phyloP scores from a whole-genome alignment of 1,284 basidiomycete genomes.

The Neonothopanus nambi region DNA sequence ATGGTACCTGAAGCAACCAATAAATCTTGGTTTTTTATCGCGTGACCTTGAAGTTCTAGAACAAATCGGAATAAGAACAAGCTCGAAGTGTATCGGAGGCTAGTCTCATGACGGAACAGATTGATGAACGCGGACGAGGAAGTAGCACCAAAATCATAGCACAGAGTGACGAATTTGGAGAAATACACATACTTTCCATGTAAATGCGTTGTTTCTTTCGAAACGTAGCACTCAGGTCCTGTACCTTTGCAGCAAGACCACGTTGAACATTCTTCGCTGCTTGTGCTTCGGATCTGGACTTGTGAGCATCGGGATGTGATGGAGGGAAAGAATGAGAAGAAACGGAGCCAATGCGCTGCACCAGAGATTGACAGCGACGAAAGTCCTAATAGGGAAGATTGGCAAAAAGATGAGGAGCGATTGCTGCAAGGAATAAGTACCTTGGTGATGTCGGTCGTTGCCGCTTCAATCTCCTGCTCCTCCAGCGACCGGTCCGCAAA shows the following conservation, averaged over 20 bases:
- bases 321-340: conserved; percentile 54
- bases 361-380: conserved; percentile 77
- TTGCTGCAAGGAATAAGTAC: conserved; percentile 41
- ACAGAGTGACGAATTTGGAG: conserved; percentile 20
- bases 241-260: conserved; percentile 91
- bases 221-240: conserved; percentile 91
- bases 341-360: conserved; percentile 66
- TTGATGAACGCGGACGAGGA: conserved; percentile 15
- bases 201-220: conserved; percentile 97
- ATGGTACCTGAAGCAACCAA: conserved; percentile 84
- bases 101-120: conserved; percentile 23
- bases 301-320: conserved; percentile 37
- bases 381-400: conserved; percentile 65
- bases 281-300: conserved; percentile 55
- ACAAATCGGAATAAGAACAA: conserved; percentile 18
- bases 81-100: conserved; percentile 12
- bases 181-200: conserved; percentile 83
- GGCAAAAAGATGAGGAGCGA: conserved; percentile 16
- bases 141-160: conserved; percentile 15
- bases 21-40: conserved; percentile 91
- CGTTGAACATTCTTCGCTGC: conserved; percentile 96
- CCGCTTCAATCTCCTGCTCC: conserved; percentile 89
- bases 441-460: conserved; percentile 87
- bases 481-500: conserved; percentile 94
- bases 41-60: conserved; percentile 88